These are phyloP conservation scores for Paecilomyces niveus DNA, from an alignment of 2,329 filamentous ascomycete genomes.

Conservation along the genomic window DNA sequence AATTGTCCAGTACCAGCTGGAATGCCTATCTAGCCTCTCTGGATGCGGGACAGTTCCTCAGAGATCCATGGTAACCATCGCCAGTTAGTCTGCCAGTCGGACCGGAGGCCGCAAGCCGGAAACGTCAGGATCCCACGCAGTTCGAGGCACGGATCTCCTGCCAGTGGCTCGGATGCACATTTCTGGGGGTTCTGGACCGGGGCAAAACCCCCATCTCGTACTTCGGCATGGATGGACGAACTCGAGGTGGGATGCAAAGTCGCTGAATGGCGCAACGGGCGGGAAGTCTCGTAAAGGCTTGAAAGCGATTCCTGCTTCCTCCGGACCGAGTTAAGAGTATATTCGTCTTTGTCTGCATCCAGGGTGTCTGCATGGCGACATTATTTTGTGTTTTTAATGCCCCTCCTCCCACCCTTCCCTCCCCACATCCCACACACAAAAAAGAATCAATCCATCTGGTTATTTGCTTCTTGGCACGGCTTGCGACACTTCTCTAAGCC, in stretches of 20 bases:
- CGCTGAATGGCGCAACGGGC: neutral
- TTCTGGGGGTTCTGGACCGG: neutral
- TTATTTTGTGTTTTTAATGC: neutral
- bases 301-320: neutral
- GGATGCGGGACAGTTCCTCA: neutral
- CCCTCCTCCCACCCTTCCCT: neutral
- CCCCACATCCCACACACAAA: neutral
- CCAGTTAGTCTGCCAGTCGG: neutral
- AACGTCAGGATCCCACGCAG: neutral
- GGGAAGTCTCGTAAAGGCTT: neutral
- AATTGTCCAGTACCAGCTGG: neutral
- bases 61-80: neutral
- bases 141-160: neutral
- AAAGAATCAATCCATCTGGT: no score
- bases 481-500: neutral
- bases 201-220: neutral
- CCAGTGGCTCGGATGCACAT: neutral
- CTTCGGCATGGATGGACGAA: neutral
- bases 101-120: neutral
- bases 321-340: neutral
- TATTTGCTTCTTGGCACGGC: neutral
- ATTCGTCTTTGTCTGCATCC: no score
- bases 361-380: neutral
- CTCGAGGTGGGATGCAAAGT: neutral
- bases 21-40: neutral